A percentile compares a stretch with the other conserved stretches of the same genome.
These are phyloP conservation scores for Ambrosia hybrid DNA, from an alignment of 140 eudicot genomes.

Conservation along the genomic window DNA sequence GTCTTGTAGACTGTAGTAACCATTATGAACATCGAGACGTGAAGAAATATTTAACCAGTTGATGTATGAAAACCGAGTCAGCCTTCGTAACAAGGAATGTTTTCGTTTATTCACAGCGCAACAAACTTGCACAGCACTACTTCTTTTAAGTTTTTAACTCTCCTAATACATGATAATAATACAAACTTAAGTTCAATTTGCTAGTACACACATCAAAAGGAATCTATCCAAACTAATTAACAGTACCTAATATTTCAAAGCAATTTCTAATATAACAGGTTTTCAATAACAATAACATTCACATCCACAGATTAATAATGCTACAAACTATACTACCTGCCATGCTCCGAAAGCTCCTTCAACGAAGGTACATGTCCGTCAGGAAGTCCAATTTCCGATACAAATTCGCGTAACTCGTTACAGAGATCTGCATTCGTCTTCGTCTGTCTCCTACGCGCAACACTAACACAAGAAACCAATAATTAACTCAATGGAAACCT, in stretches of 20 bases:
- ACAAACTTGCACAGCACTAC: neutral
- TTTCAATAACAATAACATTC: neutral
- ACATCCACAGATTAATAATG: neutral
- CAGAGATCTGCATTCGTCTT: conserved; percentile 75
- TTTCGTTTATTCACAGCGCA: neutral
- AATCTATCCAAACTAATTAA: neutral
- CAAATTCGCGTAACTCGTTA: conserved; percentile 59
- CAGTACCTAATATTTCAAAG: neutral
- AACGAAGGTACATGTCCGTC: conserved; percentile 73
- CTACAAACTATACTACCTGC: conserved; percentile 52
- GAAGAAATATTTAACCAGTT: neutral
- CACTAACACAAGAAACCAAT: conserved; percentile 1
- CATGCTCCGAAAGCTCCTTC: conserved; percentile 79
- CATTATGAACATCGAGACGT: neutral
- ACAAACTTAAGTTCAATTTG: neutral
- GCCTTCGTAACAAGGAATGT: conserved; percentile 1
- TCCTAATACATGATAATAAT: conserved; percentile 4
- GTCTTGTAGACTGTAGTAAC: neutral
- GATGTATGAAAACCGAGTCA: neutral
- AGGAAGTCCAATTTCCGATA: conserved; percentile 59
- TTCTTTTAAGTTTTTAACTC: conserved; percentile 2
- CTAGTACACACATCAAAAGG: conserved; percentile 17
- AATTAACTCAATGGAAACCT: conserved; percentile 1
- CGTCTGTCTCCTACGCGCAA: conserved; percentile 45
- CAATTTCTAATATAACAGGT: neutral